Percentiles rank a stretch among this genome's conserved stretches.
phyloP scores from a whole-genome alignment of 202 grass and related monocot species.

The Panicum virgatum region DNA sequence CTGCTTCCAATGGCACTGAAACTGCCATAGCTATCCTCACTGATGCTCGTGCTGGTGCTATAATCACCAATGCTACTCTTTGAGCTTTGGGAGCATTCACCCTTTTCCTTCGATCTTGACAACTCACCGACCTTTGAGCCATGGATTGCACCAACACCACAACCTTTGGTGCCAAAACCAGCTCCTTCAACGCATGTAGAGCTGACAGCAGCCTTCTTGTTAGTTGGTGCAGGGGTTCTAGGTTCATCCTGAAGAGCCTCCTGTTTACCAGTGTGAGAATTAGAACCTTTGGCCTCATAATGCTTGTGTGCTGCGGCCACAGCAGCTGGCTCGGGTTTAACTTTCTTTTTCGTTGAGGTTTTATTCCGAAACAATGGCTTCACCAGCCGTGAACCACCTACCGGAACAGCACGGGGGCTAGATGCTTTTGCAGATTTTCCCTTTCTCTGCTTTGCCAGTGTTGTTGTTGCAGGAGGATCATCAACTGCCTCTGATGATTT shows the following conservation, averaged over 20 bases:
- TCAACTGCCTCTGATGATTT: constrained; percentile 46
- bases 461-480: constrained; percentile 30
- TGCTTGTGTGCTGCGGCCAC: constrained; percentile 23
- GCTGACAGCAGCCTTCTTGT: constrained; percentile 33
- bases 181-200: constrained; percentile 17
- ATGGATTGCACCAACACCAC: constrained; percentile 41
- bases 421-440: constrained; percentile 66
- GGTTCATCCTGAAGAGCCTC: constrained; percentile 49
- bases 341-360: constrained; percentile 75
- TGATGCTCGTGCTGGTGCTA: constrained; percentile 86
- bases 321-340: constrained; percentile 67
- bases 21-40: constrained; percentile 81
- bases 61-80: constrained; percentile 97
- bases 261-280: constrained; percentile 34
- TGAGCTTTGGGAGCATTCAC: constrained; percentile 89
- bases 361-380: constrained; percentile 73
- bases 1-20: constrained; percentile 67
- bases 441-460: constrained; percentile 50
- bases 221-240: constrained; percentile 45
- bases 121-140: constrained; percentile 43
- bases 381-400: constrained; percentile 54
- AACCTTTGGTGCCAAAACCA: constrained; percentile 44
- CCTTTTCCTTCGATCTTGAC: constrained; percentile 79
- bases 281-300: constrained; percentile 48
- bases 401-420: constrained; percentile 55